A percentile compares a stretch with the other conserved stretches of the same genome.
Evolutionary conservation across 1,284 basidiomycete genomes (phyloP).

Genomic region (Naganishia liquefaciens): DNA sequence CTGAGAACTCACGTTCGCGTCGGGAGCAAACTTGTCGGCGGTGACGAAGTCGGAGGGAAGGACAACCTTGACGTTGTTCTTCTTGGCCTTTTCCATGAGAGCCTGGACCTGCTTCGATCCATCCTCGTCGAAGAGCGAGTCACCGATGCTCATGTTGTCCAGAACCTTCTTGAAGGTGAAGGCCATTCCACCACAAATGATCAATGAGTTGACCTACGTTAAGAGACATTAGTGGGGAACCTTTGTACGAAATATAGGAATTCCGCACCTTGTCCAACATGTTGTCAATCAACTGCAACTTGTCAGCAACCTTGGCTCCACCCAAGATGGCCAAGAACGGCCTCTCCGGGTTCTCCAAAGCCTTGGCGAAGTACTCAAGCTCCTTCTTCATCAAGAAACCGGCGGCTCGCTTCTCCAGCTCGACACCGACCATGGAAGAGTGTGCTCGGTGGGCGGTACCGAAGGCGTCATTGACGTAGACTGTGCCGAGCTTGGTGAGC

Average conservation of each 20-base stretch:
- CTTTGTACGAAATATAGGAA: too few relatives aligned
- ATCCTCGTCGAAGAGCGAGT: conserved; percentile 88
- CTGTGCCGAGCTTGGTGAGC: conserved; percentile 89
- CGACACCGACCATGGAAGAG: conserved; percentile 96
- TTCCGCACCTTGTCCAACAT: conserved; percentile 89
- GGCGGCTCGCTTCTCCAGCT: conserved; percentile 88
- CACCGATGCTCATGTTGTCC: conserved; percentile 83
- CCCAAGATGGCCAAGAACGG: conserved; percentile 98
- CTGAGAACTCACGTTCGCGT: conserved; percentile 66
- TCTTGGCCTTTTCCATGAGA: conserved; percentile 89
- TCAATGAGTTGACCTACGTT: conserved; percentile 84
- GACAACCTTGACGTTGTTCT: conserved; percentile 89
- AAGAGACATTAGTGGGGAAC: conserved; percentile 14
- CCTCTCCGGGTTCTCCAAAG: conserved; percentile 87
- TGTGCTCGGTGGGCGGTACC: conserved; percentile 98
- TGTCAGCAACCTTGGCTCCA: conserved; percentile 98
- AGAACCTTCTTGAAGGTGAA: conserved; percentile 99
- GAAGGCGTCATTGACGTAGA: conserved; percentile 98
- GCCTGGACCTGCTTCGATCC: conserved; percentile 83
- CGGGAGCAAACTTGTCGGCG: conserved; percentile 92
- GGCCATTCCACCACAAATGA: conserved; percentile 98
- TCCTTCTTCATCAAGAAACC: conserved; percentile 99
- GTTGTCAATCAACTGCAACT: conserved; percentile 98
- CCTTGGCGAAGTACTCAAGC: conserved; percentile 98
- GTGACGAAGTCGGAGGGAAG: conserved; percentile 95